phyloP scores from a whole-genome alignment of 345 rosid genomes.

The Theobroma cacao region DNA sequence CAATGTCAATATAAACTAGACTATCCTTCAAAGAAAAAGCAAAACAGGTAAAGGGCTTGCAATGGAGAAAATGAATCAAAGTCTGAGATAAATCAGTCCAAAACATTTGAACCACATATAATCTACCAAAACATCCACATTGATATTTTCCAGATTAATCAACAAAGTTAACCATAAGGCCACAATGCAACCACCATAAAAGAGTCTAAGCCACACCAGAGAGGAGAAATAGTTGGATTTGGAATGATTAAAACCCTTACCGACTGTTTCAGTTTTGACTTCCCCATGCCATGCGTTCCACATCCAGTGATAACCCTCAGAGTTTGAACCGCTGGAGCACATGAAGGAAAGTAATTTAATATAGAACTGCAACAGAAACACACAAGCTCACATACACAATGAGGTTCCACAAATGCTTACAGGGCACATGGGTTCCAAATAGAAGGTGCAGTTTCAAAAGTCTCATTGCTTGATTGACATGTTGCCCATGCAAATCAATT shows the following conservation, averaged over 20 bases:
- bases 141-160: neutral
- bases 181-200: neutral
- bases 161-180: neutral
- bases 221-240: neutral
- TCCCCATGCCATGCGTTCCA: constrained; percentile 75
- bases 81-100: neutral
- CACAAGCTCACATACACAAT: neutral
- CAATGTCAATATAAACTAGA: neutral
- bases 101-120: neutral
- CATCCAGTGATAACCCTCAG: constrained; percentile 96
- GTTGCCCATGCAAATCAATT: constrained; percentile 96
- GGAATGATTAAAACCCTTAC: constrained; percentile 37
- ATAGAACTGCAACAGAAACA: constrained; percentile 1
- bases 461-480: constrained; percentile 82
- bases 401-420: constrained; percentile 43
- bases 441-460: constrained; percentile 74
- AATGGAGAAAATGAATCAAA: neutral
- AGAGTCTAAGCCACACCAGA: neutral
- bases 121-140: neutral
- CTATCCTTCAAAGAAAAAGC: neutral
- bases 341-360: constrained; percentile 13
- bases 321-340: constrained; percentile 62
- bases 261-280: constrained; percentile 83
- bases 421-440: constrained; percentile 56
- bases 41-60: neutral